These are phyloP conservation scores for Neonectria hederae DNA, from an alignment of 2,329 filamentous ascomycete genomes.

Conservation along the genomic window DNA sequence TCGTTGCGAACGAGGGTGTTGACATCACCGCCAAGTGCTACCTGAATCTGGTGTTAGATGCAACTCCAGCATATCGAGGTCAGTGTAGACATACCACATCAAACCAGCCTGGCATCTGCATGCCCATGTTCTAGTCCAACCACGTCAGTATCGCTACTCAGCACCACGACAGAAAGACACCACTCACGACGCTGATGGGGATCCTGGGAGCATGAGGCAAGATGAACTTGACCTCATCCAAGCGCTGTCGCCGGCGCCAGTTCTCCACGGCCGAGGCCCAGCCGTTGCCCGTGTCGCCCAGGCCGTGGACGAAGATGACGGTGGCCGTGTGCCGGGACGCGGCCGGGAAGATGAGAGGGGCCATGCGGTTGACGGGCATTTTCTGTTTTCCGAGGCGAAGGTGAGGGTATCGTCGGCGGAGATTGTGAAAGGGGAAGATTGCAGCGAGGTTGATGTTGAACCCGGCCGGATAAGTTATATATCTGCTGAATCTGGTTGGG, in stretches of 20 bases:
- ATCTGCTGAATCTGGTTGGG: conserved; percentile 14
- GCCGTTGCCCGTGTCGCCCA: conserved; percentile 84
- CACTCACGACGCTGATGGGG: conserved; percentile 73
- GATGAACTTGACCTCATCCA: conserved; percentile 92
- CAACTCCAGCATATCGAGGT: background rate
- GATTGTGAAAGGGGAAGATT: background rate
- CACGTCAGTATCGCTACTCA: conserved; percentile 25
- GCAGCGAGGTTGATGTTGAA: background rate
- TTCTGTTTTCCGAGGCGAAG: background rate
- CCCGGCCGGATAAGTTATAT: conserved; percentile 16
- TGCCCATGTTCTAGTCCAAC: conserved; percentile 39
- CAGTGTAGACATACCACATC: conserved; percentile 68
- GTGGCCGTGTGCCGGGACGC: conserved; percentile 88
- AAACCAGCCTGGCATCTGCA: conserved; percentile 85
- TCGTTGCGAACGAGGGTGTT: conserved; percentile 52
- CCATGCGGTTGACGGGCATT: conserved; percentile 40
- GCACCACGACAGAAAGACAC: background rate
- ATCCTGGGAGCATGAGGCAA: conserved; percentile 90
- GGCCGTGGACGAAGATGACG: conserved; percentile 91
- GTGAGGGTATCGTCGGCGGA: conserved; percentile 10
- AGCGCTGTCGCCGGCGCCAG: conserved; percentile 81
- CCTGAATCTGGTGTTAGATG: conserved; percentile 35
- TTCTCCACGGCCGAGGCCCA: conserved; percentile 88
- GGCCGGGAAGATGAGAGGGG: conserved; percentile 79
- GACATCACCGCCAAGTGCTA: conserved; percentile 47